Conservation (phyloP, 176 grass and related monocot genomes). For the Oryza officinalis region DNA sequence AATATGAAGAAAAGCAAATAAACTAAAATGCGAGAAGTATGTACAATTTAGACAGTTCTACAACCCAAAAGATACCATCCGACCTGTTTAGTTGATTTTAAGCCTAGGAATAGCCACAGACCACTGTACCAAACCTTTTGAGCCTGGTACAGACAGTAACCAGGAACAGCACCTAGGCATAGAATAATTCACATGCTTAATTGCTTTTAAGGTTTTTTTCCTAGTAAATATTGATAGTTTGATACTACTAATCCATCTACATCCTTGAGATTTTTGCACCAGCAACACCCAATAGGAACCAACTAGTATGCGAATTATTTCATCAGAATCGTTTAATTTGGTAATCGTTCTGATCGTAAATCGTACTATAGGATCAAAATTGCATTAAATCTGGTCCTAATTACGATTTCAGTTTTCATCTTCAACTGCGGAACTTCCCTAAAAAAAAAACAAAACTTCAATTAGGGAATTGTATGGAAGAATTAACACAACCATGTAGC, state of each 20-base stretch:
- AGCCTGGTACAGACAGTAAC: background rate
- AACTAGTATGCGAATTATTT: background rate
- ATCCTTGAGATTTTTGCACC: background rate
- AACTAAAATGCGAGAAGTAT: background rate
- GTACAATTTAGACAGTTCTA: background rate
- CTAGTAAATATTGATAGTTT: background rate
- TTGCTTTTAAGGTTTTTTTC: background rate
- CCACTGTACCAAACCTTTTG: background rate
- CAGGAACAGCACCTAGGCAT: background rate
- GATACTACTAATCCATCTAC: background rate
- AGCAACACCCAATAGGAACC: background rate
- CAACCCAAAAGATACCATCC: background rate
- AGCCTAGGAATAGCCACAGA: too few species aligned
- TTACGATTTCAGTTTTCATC: background rate
- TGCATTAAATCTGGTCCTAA: background rate
- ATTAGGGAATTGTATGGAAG: too few species aligned
- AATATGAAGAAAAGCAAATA: background rate
- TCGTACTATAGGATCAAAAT: background rate
- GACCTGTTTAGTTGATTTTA: too few species aligned
- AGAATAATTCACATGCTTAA: background rate
- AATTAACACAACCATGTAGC: too few species aligned
- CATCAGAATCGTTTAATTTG: background rate
- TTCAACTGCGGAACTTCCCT: background rate
- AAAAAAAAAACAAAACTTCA: too few species aligned
- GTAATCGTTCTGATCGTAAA: background rate